Conservation (phyloP, 192 early-diverging fungal species). For the Entomortierella lignicola region DNA sequence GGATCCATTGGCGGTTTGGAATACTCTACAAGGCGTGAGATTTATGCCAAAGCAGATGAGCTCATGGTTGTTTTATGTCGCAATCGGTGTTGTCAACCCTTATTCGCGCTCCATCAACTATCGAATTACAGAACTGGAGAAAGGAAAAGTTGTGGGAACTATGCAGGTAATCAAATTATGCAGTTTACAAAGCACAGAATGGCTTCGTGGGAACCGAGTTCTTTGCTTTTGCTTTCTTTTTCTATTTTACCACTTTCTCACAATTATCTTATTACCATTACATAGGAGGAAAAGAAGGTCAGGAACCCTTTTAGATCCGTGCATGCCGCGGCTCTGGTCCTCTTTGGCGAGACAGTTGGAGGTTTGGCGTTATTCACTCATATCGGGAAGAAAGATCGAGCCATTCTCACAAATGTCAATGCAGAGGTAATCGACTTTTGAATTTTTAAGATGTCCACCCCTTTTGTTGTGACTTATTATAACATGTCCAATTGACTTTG, state of each 20-base stretch:
- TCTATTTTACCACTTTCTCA: not conserved
- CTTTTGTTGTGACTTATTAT: too few species aligned
- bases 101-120: slow-evolving; percentile 15
- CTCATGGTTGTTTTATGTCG: slow-evolving; percentile 10
- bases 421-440: slow-evolving; percentile 51
- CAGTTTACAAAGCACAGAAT: not conserved
- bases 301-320: slow-evolving; percentile 59
- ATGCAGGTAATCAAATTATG: slow-evolving; percentile 18
- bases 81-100: slow-evolving; percentile 22
- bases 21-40: not conserved
- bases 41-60: slow-evolving; percentile 16
- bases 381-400: slow-evolving; percentile 58
- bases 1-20: slow-evolving; percentile 22
- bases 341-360: slow-evolving; percentile 62
- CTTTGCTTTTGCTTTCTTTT: not conserved
- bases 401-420: slow-evolving; percentile 54
- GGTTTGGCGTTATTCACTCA: slow-evolving; percentile 57
- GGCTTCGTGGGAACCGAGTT: not conserved
- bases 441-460: too few species aligned
- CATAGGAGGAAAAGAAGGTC: slow-evolving; percentile 57
- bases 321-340: slow-evolving; percentile 60
- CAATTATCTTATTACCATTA: not conserved
- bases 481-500: too few species aligned
- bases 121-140: slow-evolving; percentile 21
- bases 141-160: slow-evolving; percentile 15